phyloP scores from a whole-genome alignment of 2,329 filamentous ascomycete species.

The Cadophora gregata region DNA sequence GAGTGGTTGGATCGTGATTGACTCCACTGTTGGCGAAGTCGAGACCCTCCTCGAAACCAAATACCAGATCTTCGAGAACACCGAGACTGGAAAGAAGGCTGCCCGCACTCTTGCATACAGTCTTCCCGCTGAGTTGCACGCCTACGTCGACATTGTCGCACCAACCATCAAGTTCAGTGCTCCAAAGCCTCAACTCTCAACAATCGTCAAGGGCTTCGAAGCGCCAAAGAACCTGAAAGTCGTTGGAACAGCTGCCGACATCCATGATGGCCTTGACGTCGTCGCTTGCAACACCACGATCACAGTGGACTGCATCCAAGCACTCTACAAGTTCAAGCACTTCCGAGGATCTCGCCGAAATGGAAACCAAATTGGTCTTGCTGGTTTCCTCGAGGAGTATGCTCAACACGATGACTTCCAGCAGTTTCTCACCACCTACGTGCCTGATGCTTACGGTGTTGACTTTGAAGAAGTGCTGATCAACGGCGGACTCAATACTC shows the following conservation, averaged over 20 bases:
- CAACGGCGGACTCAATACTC: slow-evolving; percentile 49
- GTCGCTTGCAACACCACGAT: slow-evolving; percentile 42
- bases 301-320: slow-evolving; percentile 43
- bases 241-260: neutral
- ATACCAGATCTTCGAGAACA: slow-evolving; percentile 41
- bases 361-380: slow-evolving; percentile 39
- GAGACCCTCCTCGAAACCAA: slow-evolving; percentile 41
- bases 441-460: slow-evolving; percentile 49
- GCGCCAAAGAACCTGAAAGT: neutral
- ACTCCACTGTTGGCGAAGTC: slow-evolving; percentile 37
- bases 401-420: slow-evolving; percentile 48
- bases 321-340: slow-evolving; percentile 42
- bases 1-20: slow-evolving; percentile 55
- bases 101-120: slow-evolving; percentile 55
- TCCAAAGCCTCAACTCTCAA: slow-evolving; percentile 16
- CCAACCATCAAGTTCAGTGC: slow-evolving; percentile 55
- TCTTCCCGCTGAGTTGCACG: slow-evolving; percentile 45
- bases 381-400: slow-evolving; percentile 42
- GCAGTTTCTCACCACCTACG: slow-evolving; percentile 52
- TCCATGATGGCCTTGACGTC: slow-evolving; percentile 29
- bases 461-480: slow-evolving; percentile 46
- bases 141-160: slow-evolving; percentile 49
- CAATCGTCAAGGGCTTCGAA: slow-evolving; percentile 12
- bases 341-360: slow-evolving; percentile 23
- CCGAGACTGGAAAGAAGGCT: slow-evolving; percentile 53